Base-by-base conservation (phyloP, 2,329 filamentous ascomycete genomes). In the Colletotrichum sp. region DNA sequence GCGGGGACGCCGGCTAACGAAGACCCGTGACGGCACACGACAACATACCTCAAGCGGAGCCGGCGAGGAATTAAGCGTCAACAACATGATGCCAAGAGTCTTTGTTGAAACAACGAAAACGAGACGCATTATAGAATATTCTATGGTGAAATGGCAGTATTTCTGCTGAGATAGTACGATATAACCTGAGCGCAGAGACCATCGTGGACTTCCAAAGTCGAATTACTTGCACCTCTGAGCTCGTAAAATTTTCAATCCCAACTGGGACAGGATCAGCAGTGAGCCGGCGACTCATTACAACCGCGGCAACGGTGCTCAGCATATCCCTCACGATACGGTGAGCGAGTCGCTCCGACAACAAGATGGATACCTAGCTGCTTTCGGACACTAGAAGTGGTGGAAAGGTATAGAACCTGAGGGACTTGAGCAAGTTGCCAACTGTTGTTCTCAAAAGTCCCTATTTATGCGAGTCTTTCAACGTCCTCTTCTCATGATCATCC, bases 401-500 rank as follows among this genome's bases (percentile, higher is more conserved):
- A 3, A 21, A 49, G n/a, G 0, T 13, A 10, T 21, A 12, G n/a
- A 49, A n/a, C 0, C 5, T 21, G 44, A 49, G n/a, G n/a, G 4
- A 13, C 5, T 21, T 21, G 44, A 49, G 44, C n/a, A 21, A 49
- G 9, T 1, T 49, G 44, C 30, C 30, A 30, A 30, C 3, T 30
- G 28, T 0, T 30, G 28, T 10, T 30, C 28, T 30, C 28, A 30
- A 30, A 30, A 49, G 18, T 2, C 9, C 18, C 18, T 18, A 2
- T 21, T 3, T 49, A 0, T 10, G 39, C 39, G 18, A 49, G 18
- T 6, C 4, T 13, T 49, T 21, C 44, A 12, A 49, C 6, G 3
- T 13, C n/a, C 6, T 0, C 44, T 49, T 21, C 44, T 21, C 44
- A 49, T 21, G n/a, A 49, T 13, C 44, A 49, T 49, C n/a, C 10